Evolutionary conservation across 345 rosid species (phyloP).

Genomic region (Linum tenue): DNA sequence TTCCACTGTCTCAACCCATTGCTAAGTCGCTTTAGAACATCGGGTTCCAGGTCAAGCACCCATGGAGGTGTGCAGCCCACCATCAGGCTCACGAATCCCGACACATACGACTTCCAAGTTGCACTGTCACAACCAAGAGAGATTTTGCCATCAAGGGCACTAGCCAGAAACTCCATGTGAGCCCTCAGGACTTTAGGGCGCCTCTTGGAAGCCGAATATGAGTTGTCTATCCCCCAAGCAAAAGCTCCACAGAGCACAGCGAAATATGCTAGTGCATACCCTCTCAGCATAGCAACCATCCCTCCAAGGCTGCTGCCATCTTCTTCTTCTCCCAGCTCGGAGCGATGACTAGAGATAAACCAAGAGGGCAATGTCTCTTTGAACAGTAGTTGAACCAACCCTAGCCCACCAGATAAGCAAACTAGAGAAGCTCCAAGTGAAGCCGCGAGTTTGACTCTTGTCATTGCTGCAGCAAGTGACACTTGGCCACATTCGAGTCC

Average conservation of each 20-base stretch:
- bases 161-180: conserved; percentile 45
- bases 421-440: conserved; percentile 47
- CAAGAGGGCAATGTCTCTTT: conserved; percentile 44
- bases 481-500: neutral
- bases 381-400: conserved; percentile 36
- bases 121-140: conserved; percentile 43
- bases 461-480: conserved; percentile 29
- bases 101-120: conserved; percentile 54
- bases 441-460: conserved; percentile 37
- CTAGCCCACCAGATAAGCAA: conserved; percentile 38
- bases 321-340: conserved; percentile 20
- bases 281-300: conserved; percentile 31
- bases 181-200: conserved; percentile 16
- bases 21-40: conserved; percentile 40
- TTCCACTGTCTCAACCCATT: conserved; percentile 43
- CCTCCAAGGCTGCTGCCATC: conserved; percentile 6
- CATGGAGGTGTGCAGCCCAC: conserved; percentile 43
- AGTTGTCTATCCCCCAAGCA: conserved; percentile 26
- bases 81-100: conserved; percentile 36
- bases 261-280: conserved; percentile 54
- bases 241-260: conserved; percentile 31
- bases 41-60: conserved; percentile 38
- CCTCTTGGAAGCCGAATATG: conserved; percentile 24
- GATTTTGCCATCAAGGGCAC: conserved; percentile 40
- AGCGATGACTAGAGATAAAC: conserved; percentile 26